These are phyloP conservation scores for Lippia alba DNA, from an alignment of 305 asterid genomes.

Conservation along the genomic window DNA sequence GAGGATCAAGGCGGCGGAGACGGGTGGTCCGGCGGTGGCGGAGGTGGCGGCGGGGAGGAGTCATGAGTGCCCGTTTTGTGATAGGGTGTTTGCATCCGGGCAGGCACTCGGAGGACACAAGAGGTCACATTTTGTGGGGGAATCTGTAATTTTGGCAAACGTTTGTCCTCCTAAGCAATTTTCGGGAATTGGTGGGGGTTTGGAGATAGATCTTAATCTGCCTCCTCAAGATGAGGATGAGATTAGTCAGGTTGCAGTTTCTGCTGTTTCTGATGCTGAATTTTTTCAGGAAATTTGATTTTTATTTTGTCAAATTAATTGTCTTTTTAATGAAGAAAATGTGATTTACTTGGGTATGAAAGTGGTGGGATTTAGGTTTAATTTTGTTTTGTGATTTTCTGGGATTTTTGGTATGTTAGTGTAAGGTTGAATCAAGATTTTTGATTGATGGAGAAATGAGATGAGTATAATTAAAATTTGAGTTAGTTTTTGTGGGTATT, in stretches of 20 bases:
- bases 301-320: neutral
- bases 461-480: too few species aligned
- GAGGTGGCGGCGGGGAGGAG: conserved; percentile 46
- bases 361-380: neutral
- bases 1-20: conserved; percentile 38
- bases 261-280: conserved; percentile 55
- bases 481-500: too few species aligned
- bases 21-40: neutral
- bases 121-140: conserved; percentile 65
- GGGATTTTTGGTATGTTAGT: too few species aligned
- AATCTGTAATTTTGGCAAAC: conserved; percentile 12
- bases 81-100: conserved; percentile 77
- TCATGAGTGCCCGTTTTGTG: conserved; percentile 77
- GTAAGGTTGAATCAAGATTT: too few species aligned
- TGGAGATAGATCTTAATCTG: conserved; percentile 69
- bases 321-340: neutral
- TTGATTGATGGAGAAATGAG: too few species aligned
- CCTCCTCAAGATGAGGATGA: conserved; percentile 62
- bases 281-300: conserved; percentile 18
- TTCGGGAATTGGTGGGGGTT: conserved; percentile 47
- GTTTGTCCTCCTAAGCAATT: conserved; percentile 17
- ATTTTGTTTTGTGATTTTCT: too few species aligned
- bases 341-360: too few species aligned
- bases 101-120: conserved; percentile 96
- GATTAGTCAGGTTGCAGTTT: conserved; percentile 43